phyloP scores from a whole-genome alignment of 2,329 filamentous ascomycete species.

The Rachicladosporium sp. region DNA sequence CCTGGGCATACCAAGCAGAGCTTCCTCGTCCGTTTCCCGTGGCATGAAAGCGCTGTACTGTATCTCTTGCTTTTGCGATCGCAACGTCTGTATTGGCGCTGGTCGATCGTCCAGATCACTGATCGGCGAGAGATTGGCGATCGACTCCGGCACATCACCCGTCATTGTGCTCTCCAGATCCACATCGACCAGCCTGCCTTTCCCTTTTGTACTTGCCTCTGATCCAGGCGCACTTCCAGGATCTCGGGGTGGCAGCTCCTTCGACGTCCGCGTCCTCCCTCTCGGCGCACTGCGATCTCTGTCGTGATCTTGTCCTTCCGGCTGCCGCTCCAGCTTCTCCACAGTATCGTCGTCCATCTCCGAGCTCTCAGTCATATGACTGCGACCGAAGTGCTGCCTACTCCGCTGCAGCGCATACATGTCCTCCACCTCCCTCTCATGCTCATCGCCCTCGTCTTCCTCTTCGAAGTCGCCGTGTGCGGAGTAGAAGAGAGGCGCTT shows the following conservation, averaged over 20 bases:
- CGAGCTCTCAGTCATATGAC: constrained; percentile 71
- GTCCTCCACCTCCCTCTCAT: constrained; percentile 84
- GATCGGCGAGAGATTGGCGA: constrained; percentile 25
- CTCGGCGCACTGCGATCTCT: constrained; percentile 28
- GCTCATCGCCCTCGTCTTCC: constrained; percentile 84
- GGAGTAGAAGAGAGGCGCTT: constrained; percentile 90
- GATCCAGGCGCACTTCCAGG: constrained; percentile 27
- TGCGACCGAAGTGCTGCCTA: constrained; percentile 73
- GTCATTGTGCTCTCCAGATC: constrained; percentile 58
- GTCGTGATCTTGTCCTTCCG: constrained; percentile 25
- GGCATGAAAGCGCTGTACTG: constrained; percentile 33
- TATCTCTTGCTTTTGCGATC: constrained; percentile 28
- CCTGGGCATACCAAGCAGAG: constrained; percentile 31
- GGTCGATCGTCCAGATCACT: constrained; percentile 34
- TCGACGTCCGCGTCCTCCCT: constrained; percentile 26
- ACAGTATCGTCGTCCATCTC: constrained; percentile 59
- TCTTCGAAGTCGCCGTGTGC: constrained; percentile 81
- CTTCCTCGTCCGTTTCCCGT: constrained; percentile 40
- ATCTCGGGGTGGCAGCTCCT: constrained; percentile 25
- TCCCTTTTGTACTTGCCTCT: constrained; percentile 43
- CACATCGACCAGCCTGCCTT: constrained; percentile 67
- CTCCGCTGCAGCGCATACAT: constrained; percentile 85
- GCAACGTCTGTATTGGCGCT: constrained; percentile 43
- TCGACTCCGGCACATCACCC: constrained; percentile 27
- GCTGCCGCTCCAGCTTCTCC: constrained; percentile 26